phyloP scores from a whole-genome alignment of 2,329 filamentous ascomycete genomes.

The Colletotrichum sublineola region DNA sequence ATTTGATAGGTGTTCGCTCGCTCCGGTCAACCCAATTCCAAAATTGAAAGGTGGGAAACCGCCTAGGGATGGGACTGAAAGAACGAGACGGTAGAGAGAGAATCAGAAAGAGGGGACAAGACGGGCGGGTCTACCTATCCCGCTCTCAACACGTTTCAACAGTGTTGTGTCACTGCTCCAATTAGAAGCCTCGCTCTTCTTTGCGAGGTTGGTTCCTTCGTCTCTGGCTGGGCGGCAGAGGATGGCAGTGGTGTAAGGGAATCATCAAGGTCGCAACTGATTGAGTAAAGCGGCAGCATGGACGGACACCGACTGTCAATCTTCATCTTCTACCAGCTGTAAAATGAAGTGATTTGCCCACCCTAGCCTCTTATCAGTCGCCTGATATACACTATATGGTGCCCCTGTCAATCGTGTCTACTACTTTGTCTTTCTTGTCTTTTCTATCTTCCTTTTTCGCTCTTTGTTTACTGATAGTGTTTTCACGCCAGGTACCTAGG shows the following conservation, averaged over 20 bases:
- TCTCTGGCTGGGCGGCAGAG: neutral
- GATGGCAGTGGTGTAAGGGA: neutral
- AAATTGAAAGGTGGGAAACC: constrained; percentile 5
- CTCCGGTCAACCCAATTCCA: neutral
- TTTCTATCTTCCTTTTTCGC: neutral
- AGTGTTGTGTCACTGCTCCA: constrained; percentile 24
- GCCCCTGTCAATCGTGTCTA: constrained; percentile 27
- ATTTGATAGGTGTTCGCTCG: constrained; percentile 7
- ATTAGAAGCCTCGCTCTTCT: constrained; percentile 23
- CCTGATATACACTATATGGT: constrained; percentile 22
- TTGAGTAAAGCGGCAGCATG: neutral
- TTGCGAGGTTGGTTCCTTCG: neutral
- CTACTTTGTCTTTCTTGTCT: neutral
- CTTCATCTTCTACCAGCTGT: constrained; percentile 28
- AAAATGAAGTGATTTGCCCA: constrained; percentile 41
- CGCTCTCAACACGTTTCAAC: constrained; percentile 40
- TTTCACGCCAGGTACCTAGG: neutral
- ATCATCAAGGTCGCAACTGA: neutral
- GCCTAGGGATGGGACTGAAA: neutral
- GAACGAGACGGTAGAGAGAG: neutral
- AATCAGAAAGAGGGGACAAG: neutral
- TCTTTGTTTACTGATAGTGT: neutral
- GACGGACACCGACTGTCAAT: constrained; percentile 15
- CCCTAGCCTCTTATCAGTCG: constrained; percentile 31
- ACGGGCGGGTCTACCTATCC: constrained; percentile 16